Conservation (phyloP, 1,284 basidiomycete genomes). For the Rhodofomes roseus region DNA sequence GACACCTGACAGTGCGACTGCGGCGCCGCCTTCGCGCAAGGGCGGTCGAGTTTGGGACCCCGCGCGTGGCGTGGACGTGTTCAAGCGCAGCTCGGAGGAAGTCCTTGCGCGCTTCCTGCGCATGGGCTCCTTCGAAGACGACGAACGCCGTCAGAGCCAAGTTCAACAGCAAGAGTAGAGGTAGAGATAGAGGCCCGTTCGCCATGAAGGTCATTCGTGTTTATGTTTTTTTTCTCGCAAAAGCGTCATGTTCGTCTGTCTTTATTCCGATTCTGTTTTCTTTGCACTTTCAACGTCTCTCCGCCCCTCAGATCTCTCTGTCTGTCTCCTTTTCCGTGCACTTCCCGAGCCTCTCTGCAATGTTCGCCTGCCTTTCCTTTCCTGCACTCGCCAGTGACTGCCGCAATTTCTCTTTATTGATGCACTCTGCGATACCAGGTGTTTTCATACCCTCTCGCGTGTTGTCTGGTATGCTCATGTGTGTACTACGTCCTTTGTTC, state of each 20-base stretch:
- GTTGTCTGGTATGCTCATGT: slow-evolving; percentile 4
- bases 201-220: not conserved
- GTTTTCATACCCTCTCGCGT: slow-evolving; percentile 5
- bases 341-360: not conserved
- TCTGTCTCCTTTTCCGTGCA: not conserved
- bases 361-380: not conserved
- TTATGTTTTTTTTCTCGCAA: slow-evolving; percentile 2
- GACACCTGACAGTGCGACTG: slow-evolving; percentile 7
- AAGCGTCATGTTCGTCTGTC: slow-evolving; percentile 8
- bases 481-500: not conserved
- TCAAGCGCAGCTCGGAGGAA: slow-evolving; percentile 81
- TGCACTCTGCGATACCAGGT: slow-evolving; percentile 4
- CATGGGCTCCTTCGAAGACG: slow-evolving; percentile 68
- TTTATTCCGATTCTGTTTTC: slow-evolving; percentile 15
- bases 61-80: slow-evolving; percentile 72
- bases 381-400: not conserved
- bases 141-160: slow-evolving; percentile 24
- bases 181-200: not conserved
- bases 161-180: slow-evolving; percentile 7
- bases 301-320: not conserved
- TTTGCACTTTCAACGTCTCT: not conserved
- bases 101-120: slow-evolving; percentile 75
- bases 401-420: not conserved
- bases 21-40: slow-evolving; percentile 22
- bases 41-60: slow-evolving; percentile 71